phyloP scores from a whole-genome alignment of 2,329 filamentous ascomycete species.

The Calonectria hawksworthii region DNA sequence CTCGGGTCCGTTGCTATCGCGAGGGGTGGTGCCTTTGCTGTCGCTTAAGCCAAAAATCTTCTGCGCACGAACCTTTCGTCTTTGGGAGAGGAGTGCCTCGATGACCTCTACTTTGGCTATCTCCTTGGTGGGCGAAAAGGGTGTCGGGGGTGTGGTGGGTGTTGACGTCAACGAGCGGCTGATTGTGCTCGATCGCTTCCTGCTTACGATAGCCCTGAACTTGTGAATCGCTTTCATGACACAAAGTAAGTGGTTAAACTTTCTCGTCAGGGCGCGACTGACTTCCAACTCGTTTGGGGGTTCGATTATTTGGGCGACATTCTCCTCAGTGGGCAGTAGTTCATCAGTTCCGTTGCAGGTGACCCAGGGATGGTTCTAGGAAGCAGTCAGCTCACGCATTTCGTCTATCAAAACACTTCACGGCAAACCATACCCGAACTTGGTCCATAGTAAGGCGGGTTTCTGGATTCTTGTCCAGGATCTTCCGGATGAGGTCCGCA shows the following conservation, averaged over 20 bases:
- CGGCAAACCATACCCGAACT: constrained; percentile 75
- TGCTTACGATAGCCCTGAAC: constrained; percentile 82
- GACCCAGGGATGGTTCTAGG: constrained; percentile 92
- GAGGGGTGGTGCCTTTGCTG: constrained; percentile 56
- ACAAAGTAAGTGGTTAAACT: constrained; percentile 87
- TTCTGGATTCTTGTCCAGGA: constrained; percentile 88
- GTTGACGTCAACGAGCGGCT: constrained; percentile 27
- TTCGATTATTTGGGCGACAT: constrained; percentile 84
- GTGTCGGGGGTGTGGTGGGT: constrained; percentile 18
- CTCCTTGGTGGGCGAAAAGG: constrained; percentile 46
- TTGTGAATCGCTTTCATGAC: constrained; percentile 93
- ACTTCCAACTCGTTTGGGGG: constrained; percentile 92
- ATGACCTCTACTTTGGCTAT: constrained; percentile 63
- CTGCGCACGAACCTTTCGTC: constrained; percentile 56
- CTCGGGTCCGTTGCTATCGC: constrained; percentile 72
- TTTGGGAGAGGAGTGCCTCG: constrained; percentile 62
- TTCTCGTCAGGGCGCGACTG: constrained; percentile 89
- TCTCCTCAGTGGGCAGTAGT: constrained; percentile 85
- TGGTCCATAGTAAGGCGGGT: constrained; percentile 88
- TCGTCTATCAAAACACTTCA: neutral
- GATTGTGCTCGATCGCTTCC: constrained; percentile 31
- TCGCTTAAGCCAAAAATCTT: constrained; percentile 54
- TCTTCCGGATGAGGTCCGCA: constrained; percentile 77
- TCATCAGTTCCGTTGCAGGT: constrained; percentile 84
- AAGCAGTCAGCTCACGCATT: constrained; percentile 24